A percentile compares a stretch with the other conserved stretches of the same genome.
Evolutionary conservation across 2,329 filamentous ascomycete species (phyloP).

Genomic region (Raffaelea arxii): DNA sequence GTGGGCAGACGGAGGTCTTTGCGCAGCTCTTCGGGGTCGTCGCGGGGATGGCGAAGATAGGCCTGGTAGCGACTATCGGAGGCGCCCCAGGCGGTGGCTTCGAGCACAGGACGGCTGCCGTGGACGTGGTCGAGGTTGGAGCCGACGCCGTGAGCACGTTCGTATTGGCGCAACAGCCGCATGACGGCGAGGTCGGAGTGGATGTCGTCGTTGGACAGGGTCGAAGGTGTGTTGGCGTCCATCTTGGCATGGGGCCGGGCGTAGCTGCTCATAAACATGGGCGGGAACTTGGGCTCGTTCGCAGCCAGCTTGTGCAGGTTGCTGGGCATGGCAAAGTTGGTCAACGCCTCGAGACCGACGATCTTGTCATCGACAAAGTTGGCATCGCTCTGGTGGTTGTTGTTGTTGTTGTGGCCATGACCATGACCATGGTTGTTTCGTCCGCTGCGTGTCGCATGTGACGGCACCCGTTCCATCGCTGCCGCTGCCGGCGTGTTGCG

Average conservation of each 20-base stretch:
- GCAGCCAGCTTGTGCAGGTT: conserved; percentile 48
- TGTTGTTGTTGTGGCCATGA: conserved; percentile 27
- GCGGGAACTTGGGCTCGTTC: conserved; percentile 49
- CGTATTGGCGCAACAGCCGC: conserved; percentile 47
- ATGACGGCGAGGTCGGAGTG: conserved; percentile 48
- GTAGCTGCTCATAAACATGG: conserved; percentile 46
- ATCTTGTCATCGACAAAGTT: conserved; percentile 49
- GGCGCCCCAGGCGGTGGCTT: conserved; percentile 41
- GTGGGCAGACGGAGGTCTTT: conserved; percentile 39
- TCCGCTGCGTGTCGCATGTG: conserved; percentile 55
- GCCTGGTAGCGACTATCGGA: conserved; percentile 38
- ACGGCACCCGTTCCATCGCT: conserved; percentile 52
- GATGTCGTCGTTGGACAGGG: conserved; percentile 41
- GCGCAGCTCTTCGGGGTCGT: conserved; percentile 37
- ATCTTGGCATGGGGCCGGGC: conserved; percentile 46
- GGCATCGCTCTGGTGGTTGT: conserved; percentile 26
- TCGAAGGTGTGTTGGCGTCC: conserved; percentile 46
- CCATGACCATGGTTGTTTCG: conserved; percentile 45
- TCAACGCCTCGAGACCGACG: conserved; percentile 49
- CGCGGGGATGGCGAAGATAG: conserved; percentile 33
- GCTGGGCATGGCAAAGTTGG: conserved; percentile 47
- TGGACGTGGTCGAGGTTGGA: conserved; percentile 45
- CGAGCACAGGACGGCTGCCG: conserved; percentile 45
- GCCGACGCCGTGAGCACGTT: conserved; percentile 40
- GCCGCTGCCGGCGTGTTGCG: conserved; percentile 24